phyloP scores from a whole-genome alignment of 2,329 filamentous ascomycete genomes.

The Coniochaeta sp. region DNA sequence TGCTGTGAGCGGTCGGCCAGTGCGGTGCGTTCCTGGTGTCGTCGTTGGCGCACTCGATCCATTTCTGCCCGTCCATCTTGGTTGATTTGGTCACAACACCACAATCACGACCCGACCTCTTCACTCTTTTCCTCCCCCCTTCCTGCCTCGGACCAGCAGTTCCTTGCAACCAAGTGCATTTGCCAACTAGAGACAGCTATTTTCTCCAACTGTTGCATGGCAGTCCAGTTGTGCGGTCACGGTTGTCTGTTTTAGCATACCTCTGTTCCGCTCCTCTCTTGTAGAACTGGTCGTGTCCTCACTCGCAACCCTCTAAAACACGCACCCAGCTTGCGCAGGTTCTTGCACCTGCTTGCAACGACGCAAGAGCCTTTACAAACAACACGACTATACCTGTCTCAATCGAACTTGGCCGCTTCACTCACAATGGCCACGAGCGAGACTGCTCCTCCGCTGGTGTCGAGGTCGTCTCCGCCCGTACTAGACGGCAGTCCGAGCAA shows the following conservation, averaged over 20 bases:
- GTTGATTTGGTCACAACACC: background rate
- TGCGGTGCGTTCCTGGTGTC: slow-evolving; percentile 1
- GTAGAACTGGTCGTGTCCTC: background rate
- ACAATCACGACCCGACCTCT: background rate
- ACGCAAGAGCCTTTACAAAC: background rate
- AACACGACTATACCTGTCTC: background rate
- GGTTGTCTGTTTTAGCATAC: background rate
- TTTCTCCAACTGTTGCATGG: background rate
- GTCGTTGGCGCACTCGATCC: background rate
- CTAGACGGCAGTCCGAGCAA: slow-evolving; percentile 57
- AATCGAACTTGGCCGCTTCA: background rate
- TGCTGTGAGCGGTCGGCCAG: slow-evolving; percentile 11
- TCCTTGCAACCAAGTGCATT: background rate
- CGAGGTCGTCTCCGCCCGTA: slow-evolving; percentile 32
- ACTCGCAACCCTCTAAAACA: background rate
- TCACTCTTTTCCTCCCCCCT: background rate
- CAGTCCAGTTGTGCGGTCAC: background rate
- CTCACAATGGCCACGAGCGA: slow-evolving; percentile 42
- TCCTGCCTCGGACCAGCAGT: background rate
- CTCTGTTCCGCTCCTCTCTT: background rate
- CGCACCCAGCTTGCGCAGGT: slow-evolving; percentile 5
- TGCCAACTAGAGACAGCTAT: background rate
- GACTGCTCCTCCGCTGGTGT: slow-evolving; percentile 34
- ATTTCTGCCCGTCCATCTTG: background rate
- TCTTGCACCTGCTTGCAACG: background rate